Evolutionary conservation across 192 early-diverging fungal genomes (phyloP), one percentile per base, ranked within the genome.

Genomic region (Podila clonocystis): DNA sequence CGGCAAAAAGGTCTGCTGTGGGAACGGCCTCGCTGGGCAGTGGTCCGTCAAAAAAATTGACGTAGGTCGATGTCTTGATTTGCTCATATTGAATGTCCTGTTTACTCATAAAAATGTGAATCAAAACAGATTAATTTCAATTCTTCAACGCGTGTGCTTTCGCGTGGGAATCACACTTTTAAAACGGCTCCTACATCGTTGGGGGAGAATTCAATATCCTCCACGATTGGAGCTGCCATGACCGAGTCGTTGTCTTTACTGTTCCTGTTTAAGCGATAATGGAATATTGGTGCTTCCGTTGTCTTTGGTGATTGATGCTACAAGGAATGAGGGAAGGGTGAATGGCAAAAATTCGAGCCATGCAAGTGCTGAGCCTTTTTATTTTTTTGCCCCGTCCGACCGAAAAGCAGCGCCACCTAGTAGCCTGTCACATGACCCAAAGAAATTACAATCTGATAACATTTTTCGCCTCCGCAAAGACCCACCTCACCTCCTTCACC

Each of bases 1-100:
- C 82, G 0, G 74, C 89, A 55, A 94, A 83, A 19, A 93, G 72
- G 29, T 83, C 86, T 4, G 85, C 84, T 57, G 84, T 75, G 19
- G 84, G 67, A 8, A 88, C 85, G 12, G 87, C 88, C 1, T 84
- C 69, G 9, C 57, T n/a, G 4, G 33, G 58, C 28, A 77, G 36
- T 49, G 82, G 70, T 22, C 64, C 50, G 20, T 73, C 65, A 24
- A 48, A 50, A n/a, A 80, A 48, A 2, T 49, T 62, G 22, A 80
- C n/a, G 5, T 20, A 26, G 26, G 72, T 70, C 0, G 70, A 72
- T 1, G 61, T 49, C n/a, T 62, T 73, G 41, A 80, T 33, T 55
- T 73, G 66, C 22, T 58, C 33, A 41, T 69, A 80, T 50, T 38
- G 55, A 45, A 80, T 30, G 26, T 80, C 71, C 77, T 80, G 41